Evolutionary conservation across 2,329 filamentous ascomycete genomes (phyloP).

Genomic region (Aspergillus cejpii): DNA sequence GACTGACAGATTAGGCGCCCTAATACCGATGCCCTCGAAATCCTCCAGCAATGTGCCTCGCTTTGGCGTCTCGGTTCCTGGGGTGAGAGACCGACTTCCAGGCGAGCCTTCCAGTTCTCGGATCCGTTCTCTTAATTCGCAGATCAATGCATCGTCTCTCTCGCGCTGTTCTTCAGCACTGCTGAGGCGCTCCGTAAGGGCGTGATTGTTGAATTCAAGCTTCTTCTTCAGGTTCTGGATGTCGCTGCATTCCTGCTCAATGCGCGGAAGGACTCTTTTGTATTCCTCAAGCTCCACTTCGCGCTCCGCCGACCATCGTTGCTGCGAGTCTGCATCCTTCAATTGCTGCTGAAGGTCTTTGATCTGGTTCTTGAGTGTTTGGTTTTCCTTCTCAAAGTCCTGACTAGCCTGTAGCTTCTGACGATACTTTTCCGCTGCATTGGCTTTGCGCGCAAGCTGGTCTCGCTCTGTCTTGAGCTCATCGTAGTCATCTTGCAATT

Average conservation of each 20-base stretch:
- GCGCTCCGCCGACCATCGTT: conserved; percentile 36
- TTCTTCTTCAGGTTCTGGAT: conserved; percentile 45
- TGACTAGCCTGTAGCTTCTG: conserved; percentile 46
- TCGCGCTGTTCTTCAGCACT: conserved; percentile 41
- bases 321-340: conserved; percentile 41
- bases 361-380: conserved; percentile 42
- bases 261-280: conserved; percentile 41
- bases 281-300: conserved; percentile 42
- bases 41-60: conserved; percentile 39
- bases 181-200: conserved; percentile 40
- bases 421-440: conserved; percentile 45
- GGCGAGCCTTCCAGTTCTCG: conserved; percentile 38
- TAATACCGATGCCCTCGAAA: conserved; percentile 37
- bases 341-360: conserved; percentile 43
- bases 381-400: conserved; percentile 45
- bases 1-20: conserved; percentile 37
- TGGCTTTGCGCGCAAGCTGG: conserved; percentile 43
- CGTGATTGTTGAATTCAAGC: conserved; percentile 45
- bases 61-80: conserved; percentile 36
- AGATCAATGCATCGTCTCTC: conserved; percentile 38
- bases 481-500: conserved; percentile 46
- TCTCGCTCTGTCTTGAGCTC: conserved; percentile 45
- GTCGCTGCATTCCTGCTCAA: conserved; percentile 45
- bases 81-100: conserved; percentile 34
- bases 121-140: conserved; percentile 39